These are phyloP conservation scores for Colletotrichum sidae DNA, from an alignment of 2,329 filamentous ascomycete genomes.

Conservation along the genomic window DNA sequence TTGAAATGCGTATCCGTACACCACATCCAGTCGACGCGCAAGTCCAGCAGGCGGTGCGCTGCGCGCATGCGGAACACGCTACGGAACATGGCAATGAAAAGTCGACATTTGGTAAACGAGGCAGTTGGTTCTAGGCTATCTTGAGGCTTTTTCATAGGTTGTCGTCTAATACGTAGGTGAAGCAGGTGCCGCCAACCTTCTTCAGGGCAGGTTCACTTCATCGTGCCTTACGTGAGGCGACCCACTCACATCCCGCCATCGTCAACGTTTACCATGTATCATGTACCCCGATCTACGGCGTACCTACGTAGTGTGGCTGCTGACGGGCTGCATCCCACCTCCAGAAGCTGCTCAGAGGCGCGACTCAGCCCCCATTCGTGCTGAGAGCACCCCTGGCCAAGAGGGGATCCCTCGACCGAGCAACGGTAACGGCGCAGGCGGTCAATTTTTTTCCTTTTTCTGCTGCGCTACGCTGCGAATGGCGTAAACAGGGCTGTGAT, in stretches of 20 bases:
- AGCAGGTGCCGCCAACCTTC: too few species aligned
- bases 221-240: neutral
- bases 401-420: constrained; percentile 30
- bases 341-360: constrained; percentile 25
- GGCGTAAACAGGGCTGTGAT: too few species aligned
- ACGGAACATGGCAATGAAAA: constrained; percentile 9
- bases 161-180: too few species aligned
- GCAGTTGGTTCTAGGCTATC: too few species aligned
- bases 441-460: too few species aligned
- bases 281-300: neutral
- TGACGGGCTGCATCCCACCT: constrained; percentile 31
- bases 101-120: too few species aligned
- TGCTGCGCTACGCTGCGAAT: too few species aligned
- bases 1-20: too few species aligned
- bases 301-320: constrained; percentile 18
- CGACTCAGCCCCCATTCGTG: constrained; percentile 34
- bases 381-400: constrained; percentile 32
- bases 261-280: too few species aligned
- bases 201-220: too few species aligned
- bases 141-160: too few species aligned
- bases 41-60: neutral
- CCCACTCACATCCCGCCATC: constrained; percentile 9
- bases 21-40: too few species aligned
- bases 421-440: constrained; percentile 21
- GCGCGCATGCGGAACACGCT: constrained; percentile 6